Base-by-base conservation (phyloP, 495 filamentous ascomycete genomes). In the Podospora didyma region DNA sequence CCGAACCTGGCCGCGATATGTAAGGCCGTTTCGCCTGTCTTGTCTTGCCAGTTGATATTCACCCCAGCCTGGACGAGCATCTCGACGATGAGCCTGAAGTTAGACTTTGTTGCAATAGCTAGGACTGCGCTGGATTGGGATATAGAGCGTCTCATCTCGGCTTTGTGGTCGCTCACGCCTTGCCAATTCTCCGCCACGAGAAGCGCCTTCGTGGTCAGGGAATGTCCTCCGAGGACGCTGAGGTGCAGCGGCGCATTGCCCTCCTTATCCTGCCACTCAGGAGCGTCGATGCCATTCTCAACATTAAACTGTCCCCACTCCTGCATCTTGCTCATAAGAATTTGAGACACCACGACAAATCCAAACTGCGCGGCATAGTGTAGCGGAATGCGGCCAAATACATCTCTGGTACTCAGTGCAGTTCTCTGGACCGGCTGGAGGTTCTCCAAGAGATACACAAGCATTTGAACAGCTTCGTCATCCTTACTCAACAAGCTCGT, bases 341-440 rank as follows among this genome's bases (percentile, higher is more conserved):
- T 73, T 67, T 94, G 80, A 65, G 91, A 96, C 9, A 97, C 85
- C 46, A 87, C 82, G 22, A 89, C 88, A 62, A 96, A 89, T 3
- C 94, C 94, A 68, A 94, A 96, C 72, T 97, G 90, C 0, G 94
- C 94, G 3, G 90, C 93, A 70, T 98, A 98, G 67, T 98, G 94
- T 24, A 98, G 76, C 23, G 94, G 91, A 34, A 91, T 84, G 10
- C 94, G 89, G 5, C 91, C 92, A 49, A 92, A 89, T 2, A 82
- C 67, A 73, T 98, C 94, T 54, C 78, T 84, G 20, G 79, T 79
- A 45, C 79, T 73, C 21, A 98, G 68, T 3, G 89, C 86, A n/a
- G 63, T 50, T 11, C 87, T 80, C 58, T 97, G 94, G 11, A 80
- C 66, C 2, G 82, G 79, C n/a, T 75, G 77, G 41, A 98, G 78